These are phyloP conservation scores for Fusarium illudens DNA, from an alignment of 2,329 filamentous ascomycete genomes.

Conservation along the genomic window DNA sequence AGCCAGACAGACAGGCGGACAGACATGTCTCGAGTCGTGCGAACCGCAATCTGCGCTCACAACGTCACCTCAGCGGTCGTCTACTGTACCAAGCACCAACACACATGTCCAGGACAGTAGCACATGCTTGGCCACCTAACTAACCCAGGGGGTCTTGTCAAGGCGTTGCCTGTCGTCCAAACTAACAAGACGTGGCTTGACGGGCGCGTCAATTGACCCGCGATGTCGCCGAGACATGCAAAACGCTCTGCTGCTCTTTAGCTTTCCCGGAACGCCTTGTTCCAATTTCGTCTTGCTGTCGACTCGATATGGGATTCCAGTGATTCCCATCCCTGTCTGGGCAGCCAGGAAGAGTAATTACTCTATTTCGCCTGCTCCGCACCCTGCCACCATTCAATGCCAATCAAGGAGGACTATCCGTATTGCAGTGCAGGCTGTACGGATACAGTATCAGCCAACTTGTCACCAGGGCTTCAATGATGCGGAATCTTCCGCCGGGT, in stretches of 20 bases:
- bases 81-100: too few species aligned
- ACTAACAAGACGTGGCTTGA: constrained; percentile 31
- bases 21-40: constrained; percentile 8
- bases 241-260: constrained; percentile 19
- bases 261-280: constrained; percentile 22
- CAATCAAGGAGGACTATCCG: neutral
- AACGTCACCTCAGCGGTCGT: neutral
- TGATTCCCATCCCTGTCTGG: constrained; percentile 33
- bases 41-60: neutral
- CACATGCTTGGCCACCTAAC: neutral
- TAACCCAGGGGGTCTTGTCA: constrained; percentile 2
- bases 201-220: constrained; percentile 35
- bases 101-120: too few species aligned
- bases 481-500: neutral
- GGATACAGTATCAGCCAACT: neutral
- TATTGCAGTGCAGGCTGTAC: neutral
- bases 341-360: constrained; percentile 7
- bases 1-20: neutral
- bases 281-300: constrained; percentile 3
- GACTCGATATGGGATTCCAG: constrained; percentile 34
- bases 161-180: constrained; percentile 20
- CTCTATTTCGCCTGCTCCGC: constrained; percentile 9
- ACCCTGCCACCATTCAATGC: constrained; percentile 2
- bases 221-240: constrained; percentile 41
- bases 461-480: neutral